A percentile compares a stretch with the other conserved stretches of the same genome.
phyloP scores from a whole-genome alignment of 179 eudicot species.

The Actinidia arguta region DNA sequence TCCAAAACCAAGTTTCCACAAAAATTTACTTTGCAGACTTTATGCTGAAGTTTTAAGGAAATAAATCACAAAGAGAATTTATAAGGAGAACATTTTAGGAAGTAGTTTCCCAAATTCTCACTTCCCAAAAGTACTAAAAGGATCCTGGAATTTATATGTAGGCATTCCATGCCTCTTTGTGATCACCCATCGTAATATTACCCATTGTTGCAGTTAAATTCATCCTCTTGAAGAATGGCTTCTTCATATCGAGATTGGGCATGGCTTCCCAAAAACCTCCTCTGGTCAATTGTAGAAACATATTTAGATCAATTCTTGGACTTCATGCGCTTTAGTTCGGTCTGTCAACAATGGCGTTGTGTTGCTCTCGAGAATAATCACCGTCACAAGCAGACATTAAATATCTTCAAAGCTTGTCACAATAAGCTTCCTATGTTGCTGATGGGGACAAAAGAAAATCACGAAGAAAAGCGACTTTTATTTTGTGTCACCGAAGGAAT shows the following conservation, averaged over 20 bases:
- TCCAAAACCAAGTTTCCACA: too few relatives aligned
- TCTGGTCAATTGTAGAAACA: background rate
- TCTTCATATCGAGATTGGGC: background rate
- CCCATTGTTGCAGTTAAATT: too few relatives aligned
- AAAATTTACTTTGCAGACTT: too few relatives aligned
- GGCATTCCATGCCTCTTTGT: too few relatives aligned
- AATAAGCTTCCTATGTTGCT: constrained; percentile 8
- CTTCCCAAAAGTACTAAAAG: too few relatives aligned
- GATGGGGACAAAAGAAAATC: background rate
- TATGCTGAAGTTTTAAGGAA: too few relatives aligned
- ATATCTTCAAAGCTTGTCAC: background rate
- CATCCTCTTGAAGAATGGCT: too few relatives aligned
- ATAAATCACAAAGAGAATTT: too few relatives aligned
- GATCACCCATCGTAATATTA: too few relatives aligned
- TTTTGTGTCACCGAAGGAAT: background rate
- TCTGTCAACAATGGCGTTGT: constrained; percentile 13
- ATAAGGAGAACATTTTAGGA: too few relatives aligned
- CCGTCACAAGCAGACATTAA: background rate
- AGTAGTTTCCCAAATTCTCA: too few relatives aligned
- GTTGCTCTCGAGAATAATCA: background rate
- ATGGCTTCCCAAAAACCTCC: background rate
- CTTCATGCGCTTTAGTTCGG: constrained; percentile 11
- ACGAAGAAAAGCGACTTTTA: background rate
- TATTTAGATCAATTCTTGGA: background rate
- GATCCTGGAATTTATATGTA: too few relatives aligned